phyloP scores from a whole-genome alignment of 2,329 filamentous ascomycete genomes.

The Colletotrichum nymphaeae region DNA sequence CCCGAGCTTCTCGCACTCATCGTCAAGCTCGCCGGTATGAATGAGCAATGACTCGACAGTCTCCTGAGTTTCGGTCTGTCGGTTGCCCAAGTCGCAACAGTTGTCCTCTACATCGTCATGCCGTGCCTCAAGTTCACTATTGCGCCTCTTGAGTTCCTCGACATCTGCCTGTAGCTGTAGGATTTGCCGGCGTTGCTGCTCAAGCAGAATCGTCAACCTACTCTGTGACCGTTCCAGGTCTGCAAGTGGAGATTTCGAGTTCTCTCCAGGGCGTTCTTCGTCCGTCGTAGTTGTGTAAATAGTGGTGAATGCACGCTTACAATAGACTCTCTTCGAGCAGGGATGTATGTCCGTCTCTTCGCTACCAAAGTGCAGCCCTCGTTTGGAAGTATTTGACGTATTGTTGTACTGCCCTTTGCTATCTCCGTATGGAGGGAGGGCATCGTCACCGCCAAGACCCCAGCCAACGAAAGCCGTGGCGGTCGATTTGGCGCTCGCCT shows the following conservation, averaged over 20 bases:
- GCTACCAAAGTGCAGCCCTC: background rate
- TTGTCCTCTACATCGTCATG: slow-evolving; percentile 1
- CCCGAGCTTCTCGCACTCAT: slow-evolving; percentile 22
- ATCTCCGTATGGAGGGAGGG: background rate
- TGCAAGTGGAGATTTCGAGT: background rate
- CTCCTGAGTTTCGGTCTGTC: slow-evolving; percentile 6
- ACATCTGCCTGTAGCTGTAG: background rate
- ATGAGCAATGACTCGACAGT: slow-evolving; percentile 1
- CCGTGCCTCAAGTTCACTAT: slow-evolving; percentile 4
- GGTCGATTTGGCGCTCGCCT: background rate
- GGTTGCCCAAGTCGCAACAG: background rate
- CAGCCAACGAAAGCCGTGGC: too few relatives aligned
- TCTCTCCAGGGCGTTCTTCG: background rate
- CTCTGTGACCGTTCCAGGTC: background rate
- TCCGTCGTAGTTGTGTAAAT: too few relatives aligned
- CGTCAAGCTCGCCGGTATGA: slow-evolving; percentile 12
- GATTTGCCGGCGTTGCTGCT: background rate
- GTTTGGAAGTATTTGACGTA: background rate
- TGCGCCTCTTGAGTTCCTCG: slow-evolving; percentile 4
- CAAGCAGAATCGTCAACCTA: background rate
- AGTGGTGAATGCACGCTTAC: background rate
- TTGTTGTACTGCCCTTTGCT: background rate
- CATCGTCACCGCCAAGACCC: background rate
- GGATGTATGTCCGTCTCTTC: background rate
- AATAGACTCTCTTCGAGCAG: background rate